phyloP scores from a whole-genome alignment of 2,329 filamentous ascomycete genomes.

The Penicillium sp. region DNA sequence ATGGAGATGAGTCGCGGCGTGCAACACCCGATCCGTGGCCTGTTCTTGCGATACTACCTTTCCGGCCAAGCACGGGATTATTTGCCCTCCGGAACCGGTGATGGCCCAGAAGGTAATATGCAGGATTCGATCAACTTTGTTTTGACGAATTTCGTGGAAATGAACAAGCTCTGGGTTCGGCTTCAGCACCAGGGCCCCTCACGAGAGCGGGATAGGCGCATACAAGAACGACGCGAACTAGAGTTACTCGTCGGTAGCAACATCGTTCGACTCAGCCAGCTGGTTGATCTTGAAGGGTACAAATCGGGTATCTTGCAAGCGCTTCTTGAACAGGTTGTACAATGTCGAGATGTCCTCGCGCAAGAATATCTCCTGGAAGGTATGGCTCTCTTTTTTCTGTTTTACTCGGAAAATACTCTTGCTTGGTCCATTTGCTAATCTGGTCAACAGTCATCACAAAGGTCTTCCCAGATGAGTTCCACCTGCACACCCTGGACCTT shows the following conservation, averaged over 20 bases:
- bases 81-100: conserved; percentile 75
- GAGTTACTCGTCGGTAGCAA: conserved; percentile 96
- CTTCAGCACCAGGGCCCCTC: conserved; percentile 97
- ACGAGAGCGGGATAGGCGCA: conserved; percentile 86
- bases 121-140: conserved; percentile 98
- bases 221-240: conserved; percentile 90
- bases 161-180: conserved; percentile 99
- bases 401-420: neutral
- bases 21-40: conserved; percentile 90
- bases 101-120: conserved; percentile 91
- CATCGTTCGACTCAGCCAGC: conserved; percentile 87
- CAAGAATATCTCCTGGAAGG: conserved; percentile 94
- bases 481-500: conserved; percentile 93
- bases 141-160: conserved; percentile 97
- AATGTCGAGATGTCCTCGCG: conserved; percentile 93
- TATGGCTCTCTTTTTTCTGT: conserved; percentile 26
- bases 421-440: conserved; percentile 27
- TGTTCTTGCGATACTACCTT: conserved; percentile 95
- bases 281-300: conserved; percentile 93
- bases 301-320: conserved; percentile 86
- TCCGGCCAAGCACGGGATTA: conserved; percentile 91
- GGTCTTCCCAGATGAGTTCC: conserved; percentile 97
- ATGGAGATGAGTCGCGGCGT: conserved; percentile 99
- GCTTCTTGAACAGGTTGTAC: conserved; percentile 92
- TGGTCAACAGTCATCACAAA: conserved; percentile 77